Base-by-base conservation (phyloP, 805 yeast species). In the Allodekkera sacchari region DNA sequence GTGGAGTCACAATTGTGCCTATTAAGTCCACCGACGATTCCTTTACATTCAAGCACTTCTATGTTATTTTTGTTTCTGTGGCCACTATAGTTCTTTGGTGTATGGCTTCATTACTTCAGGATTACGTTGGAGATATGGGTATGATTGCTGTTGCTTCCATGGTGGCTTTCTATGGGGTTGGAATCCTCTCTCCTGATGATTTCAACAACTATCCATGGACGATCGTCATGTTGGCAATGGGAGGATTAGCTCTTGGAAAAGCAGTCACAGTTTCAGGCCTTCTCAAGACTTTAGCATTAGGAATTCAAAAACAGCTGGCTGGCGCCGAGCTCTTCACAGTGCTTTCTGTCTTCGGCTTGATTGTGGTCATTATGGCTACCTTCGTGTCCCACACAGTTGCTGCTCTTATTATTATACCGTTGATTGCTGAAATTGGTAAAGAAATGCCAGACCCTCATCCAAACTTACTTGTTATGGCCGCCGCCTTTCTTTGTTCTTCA, bases 301-400 rank as follows among this genome's bases (percentile, higher is more conserved):
- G 64, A 1, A 82, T 92, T 36, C 85, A 83, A 48, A 48, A 56
- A 2, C 59, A 68, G 36, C 83, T 89, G n/a, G 68, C 68, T 35
- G 76, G 68, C 20, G 68, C 82, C 39, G 74, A 84, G 6, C 55
- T 85, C 24, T 85, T 81, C 49, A 76, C 80, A 3, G 79, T 92
- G 22, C 67, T 83, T 43, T 50, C 83, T 6, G 68, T 82, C 3
- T 89, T 92, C 53, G 96, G 97, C 4, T 58, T 82, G 12, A 71
- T 89, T 43, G 81, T 87, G 27, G 61, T 88, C 26, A 70, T 75
- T 3, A 77, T 87, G 62, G 97, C 97, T 1, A 88, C 97, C 0
- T 92, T 92, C 59, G 94, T 92, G 9, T 83, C 95, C 11, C 98
- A 89, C 53, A 92, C 97, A 0, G 98, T 89, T 20, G 96, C 97